These are phyloP conservation scores for Hygrocybe coccinea DNA, from an alignment of 768 basidiomycete genomes.

Conservation along the genomic window DNA sequence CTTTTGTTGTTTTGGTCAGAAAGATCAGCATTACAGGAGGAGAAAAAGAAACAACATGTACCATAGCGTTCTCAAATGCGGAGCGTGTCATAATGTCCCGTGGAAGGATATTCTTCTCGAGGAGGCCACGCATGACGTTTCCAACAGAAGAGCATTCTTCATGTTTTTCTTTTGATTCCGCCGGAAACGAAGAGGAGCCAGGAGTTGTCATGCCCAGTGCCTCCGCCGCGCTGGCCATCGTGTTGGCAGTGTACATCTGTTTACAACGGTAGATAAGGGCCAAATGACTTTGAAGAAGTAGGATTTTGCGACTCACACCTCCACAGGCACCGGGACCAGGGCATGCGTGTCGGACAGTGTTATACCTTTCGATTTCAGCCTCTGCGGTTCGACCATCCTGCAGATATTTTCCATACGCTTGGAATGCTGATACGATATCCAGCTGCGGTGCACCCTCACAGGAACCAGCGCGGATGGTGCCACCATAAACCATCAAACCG, in stretches of 20 bases:
- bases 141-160: constrained; percentile 81
- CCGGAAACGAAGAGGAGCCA: constrained; percentile 96
- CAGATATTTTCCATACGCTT: constrained; percentile 92
- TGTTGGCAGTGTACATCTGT: constrained; percentile 95
- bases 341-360: constrained; percentile 88
- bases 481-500: constrained; percentile 96
- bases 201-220: constrained; percentile 94
- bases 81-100: constrained; percentile 94
- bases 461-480: constrained; percentile 87
- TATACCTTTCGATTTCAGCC: constrained; percentile 80
- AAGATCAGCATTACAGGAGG: neutral
- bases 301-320: constrained; percentile 58
- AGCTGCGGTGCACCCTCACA: constrained; percentile 85
- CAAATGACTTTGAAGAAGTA: neutral
- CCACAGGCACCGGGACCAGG: constrained; percentile 98
- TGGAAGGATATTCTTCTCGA: constrained; percentile 89
- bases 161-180: constrained; percentile 84
- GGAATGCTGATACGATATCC: constrained; percentile 97
- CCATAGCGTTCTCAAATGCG: constrained; percentile 98
- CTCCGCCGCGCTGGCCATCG: constrained; percentile 95
- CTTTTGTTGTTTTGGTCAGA: constrained; percentile 40
- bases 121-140: constrained; percentile 74
- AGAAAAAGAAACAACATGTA: constrained; percentile 28
- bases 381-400: constrained; percentile 79
- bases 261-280: too few species aligned